These are phyloP conservation scores for Xylaria digitata DNA, from an alignment of 2,329 filamentous ascomycete species.

Conservation along the genomic window DNA sequence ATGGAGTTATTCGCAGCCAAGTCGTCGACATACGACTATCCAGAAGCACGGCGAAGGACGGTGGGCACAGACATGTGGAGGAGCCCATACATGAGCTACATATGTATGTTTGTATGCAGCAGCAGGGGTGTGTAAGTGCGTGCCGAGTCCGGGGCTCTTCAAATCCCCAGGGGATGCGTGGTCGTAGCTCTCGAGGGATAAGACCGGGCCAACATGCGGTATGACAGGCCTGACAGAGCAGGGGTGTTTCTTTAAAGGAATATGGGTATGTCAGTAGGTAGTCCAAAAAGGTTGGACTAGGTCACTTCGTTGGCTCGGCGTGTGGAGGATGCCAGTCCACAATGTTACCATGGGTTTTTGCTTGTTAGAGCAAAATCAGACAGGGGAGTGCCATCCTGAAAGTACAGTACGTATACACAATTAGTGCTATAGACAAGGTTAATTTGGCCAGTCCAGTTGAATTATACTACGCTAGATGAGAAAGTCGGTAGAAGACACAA, in stretches of 20 bases:
- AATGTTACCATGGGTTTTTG: constrained; percentile 48
- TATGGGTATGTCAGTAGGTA: constrained; percentile 44
- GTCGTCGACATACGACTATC: constrained; percentile 49
- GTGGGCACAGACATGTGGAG: constrained; percentile 51
- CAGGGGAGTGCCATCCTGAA: constrained; percentile 39
- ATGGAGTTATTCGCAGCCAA: constrained; percentile 47
- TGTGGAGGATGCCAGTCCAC: constrained; percentile 46
- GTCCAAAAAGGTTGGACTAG: constrained; percentile 47
- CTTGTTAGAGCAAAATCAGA: constrained; percentile 45
- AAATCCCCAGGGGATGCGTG: constrained; percentile 45
- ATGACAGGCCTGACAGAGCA: constrained; percentile 50
- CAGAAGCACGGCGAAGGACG: constrained; percentile 49
- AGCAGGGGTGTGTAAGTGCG: constrained; percentile 51
- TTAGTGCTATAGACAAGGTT: constrained; percentile 40
- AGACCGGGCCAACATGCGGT: constrained; percentile 45
- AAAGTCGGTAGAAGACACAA: constrained; percentile 44
- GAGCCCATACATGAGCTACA: constrained; percentile 52
- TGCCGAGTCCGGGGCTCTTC: constrained; percentile 48
- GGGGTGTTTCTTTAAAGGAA: constrained; percentile 47
- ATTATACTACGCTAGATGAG: constrained; percentile 28
- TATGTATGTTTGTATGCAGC: constrained; percentile 55
- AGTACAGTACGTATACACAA: constrained; percentile 40
- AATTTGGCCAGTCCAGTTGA: constrained; percentile 41
- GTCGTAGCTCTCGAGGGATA: constrained; percentile 47
- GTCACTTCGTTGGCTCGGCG: constrained; percentile 41